Conservation (phyloP, 1,139 yeast genomes). For the Torulaspora globosa region DNA sequence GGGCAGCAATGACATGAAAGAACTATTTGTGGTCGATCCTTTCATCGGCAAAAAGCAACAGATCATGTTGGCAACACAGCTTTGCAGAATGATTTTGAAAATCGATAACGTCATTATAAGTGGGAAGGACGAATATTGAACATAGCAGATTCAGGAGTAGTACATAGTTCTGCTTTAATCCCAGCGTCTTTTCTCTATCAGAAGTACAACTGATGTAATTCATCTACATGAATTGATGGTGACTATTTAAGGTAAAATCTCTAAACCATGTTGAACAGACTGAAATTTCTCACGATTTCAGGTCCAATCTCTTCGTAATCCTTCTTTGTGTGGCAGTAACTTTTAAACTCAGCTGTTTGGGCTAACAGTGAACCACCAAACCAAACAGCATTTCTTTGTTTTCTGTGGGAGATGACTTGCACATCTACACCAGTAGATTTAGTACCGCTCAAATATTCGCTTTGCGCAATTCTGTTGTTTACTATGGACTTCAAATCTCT, state of each 20-base stretch:
- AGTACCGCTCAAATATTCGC: constrained; percentile 76
- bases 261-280: constrained; percentile 84
- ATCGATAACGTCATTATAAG: constrained; percentile 93
- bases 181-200: background rate
- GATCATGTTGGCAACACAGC: constrained; percentile 87
- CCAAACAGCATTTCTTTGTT: constrained; percentile 99
- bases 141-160: constrained; percentile 1
- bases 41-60: constrained; percentile 96
- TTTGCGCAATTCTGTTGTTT: constrained; percentile 77
- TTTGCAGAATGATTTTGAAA: constrained; percentile 95
- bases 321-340: constrained; percentile 93
- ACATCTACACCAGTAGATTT: constrained; percentile 95
- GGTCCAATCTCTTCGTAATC: constrained; percentile 99
- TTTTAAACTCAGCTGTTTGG: constrained; percentile 92
- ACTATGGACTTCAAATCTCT: constrained; percentile 87
- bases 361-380: constrained; percentile 97
- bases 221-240: constrained; percentile 1
- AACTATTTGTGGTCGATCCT: constrained; percentile 92
- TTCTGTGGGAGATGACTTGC: constrained; percentile 93
- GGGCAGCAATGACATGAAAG: constrained; percentile 88
- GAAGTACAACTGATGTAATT: constrained; percentile 1
- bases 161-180: constrained; percentile 1
- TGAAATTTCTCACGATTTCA: constrained; percentile 91
- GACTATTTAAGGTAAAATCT: background rate
- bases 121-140: constrained; percentile 71